Evolutionary conservation across 345 rosid genomes (phyloP).

Genomic region (Linum lewisii): DNA sequence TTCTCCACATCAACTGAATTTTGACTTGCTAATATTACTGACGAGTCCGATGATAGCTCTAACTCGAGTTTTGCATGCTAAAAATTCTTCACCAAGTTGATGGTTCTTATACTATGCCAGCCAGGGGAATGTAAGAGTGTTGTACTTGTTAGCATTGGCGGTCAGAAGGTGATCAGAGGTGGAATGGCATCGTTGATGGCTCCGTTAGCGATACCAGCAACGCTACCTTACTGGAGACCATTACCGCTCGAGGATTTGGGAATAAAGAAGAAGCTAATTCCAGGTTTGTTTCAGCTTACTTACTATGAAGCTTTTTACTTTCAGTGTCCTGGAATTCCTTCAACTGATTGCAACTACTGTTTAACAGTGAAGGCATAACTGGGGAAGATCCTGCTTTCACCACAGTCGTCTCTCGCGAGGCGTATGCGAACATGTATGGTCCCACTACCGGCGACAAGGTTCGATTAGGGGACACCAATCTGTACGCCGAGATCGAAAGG

Average conservation of each 20-base stretch:
- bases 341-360: constrained; percentile 9
- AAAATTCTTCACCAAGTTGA: not conserved
- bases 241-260: constrained; percentile 33
- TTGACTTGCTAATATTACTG: too few relatives aligned
- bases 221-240: constrained; percentile 34
- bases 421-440: constrained; percentile 86
- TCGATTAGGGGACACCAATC: constrained; percentile 76
- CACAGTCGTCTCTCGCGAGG: constrained; percentile 40
- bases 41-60: too few relatives aligned
- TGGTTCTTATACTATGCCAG: constrained; percentile 39
- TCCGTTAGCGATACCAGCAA: constrained; percentile 33
- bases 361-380: constrained; percentile 60
- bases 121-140: constrained; percentile 85
- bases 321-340: not conserved
- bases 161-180: constrained; percentile 66
- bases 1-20: too few relatives aligned
- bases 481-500: constrained; percentile 77
- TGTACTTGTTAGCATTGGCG: constrained; percentile 75
- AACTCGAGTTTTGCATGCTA: too few relatives aligned
- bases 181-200: constrained; percentile 73
- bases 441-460: constrained; percentile 91
- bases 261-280: constrained; percentile 50
- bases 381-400: constrained; percentile 55
- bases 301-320: constrained; percentile 11
- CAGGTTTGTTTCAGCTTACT: too few relatives aligned